Base-by-base conservation (phyloP, 805 yeast species). In the Zygoascus tannicola region DNA sequence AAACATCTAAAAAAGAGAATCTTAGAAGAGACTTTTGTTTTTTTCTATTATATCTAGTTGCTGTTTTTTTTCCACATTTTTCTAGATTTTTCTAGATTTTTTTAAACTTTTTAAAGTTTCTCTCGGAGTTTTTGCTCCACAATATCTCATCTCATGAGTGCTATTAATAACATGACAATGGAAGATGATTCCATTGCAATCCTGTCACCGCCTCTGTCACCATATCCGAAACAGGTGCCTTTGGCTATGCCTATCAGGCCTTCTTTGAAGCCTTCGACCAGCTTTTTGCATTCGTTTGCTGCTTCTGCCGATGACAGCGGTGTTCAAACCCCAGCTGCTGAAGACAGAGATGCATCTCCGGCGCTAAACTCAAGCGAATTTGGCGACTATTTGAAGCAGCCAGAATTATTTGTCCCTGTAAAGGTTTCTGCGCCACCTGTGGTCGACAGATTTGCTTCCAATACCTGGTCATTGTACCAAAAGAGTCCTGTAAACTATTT, bases 181-280 rank as follows among this genome's bases (percentile, higher is more conserved):
- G n/a, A n/a, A 12, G 40, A 37, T 19, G n/a, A 15, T 22, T 43
- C 51, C 5, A 39, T 47, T 28, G 44, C 57, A 21, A 59, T 59
- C 59, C 55, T 58, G 12, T 59, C 63, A 20, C 63, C 63, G n/a
- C 63, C 63, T 3, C 48, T 56, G 38, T 59, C 63, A 32, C 62
- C 63, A 5, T 53, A 50, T 35, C 55, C 58, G 12, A 57, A 49
- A 35, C 49, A 44, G 35, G 47, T 47, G 32, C 46, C 4, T 34
- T 18, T 41, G 43, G 22, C 28, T 20, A 16, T 26, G 10, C 30
- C 12, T 26, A 26, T 8, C 12, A 26, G 30, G 30, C 42, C 36
- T 15, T 23, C 28, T 12, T 23, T 26, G 14, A 37, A 22, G 16
- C 33, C 15, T 16, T 23, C 33, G 14, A 16, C 46, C 12, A n/a